phyloP scores from a whole-genome alignment of 352 stramenopile species.

The Lagenidium sp. region DNA sequence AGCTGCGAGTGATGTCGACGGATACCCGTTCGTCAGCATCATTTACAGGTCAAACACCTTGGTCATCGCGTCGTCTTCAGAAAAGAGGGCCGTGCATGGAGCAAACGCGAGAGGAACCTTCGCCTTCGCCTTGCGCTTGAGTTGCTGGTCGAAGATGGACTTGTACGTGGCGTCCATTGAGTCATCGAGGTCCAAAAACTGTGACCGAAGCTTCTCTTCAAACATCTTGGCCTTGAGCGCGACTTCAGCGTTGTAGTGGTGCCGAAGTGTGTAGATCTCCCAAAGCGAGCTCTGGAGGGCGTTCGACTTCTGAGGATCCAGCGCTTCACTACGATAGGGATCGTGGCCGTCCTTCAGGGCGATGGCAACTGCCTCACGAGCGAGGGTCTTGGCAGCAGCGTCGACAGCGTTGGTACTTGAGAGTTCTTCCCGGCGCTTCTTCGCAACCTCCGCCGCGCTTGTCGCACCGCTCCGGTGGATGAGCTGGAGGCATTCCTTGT shows the following conservation, averaged over 20 bases:
- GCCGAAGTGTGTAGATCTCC: constrained; percentile 91
- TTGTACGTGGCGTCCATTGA: constrained; percentile 77
- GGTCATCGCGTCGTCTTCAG: constrained; percentile 45
- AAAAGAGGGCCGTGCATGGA: constrained; percentile 50
- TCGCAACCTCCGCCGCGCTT: constrained; percentile 53
- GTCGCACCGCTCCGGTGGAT: constrained; percentile 83
- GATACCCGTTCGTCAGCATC: too few relatives aligned
- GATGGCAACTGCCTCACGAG: constrained; percentile 46
- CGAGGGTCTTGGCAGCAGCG: constrained; percentile 61
- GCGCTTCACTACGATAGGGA: constrained; percentile 63
- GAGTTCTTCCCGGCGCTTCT: constrained; percentile 60
- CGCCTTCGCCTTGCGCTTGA: constrained; percentile 81
- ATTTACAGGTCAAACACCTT: constrained; percentile 70
- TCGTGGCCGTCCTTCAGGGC: constrained; percentile 69
- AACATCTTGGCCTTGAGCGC: constrained; percentile 87
- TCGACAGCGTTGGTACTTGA: constrained; percentile 67
- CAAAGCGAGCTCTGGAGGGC: constrained; percentile 93
- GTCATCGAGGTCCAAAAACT: constrained; percentile 72
- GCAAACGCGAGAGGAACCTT: constrained; percentile 66
- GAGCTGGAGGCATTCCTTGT: constrained; percentile 93
- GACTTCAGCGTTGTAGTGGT: constrained; percentile 94
- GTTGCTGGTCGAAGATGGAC: constrained; percentile 62
- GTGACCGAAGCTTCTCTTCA: constrained; percentile 73
- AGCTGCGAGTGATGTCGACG: too few relatives aligned
- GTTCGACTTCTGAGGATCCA: constrained; percentile 60